Percentiles rank a stretch among this genome's conserved stretches.
phyloP scores from a whole-genome alignment of 2,329 filamentous ascomycete species.

The Microthyrium microscopicum region DNA sequence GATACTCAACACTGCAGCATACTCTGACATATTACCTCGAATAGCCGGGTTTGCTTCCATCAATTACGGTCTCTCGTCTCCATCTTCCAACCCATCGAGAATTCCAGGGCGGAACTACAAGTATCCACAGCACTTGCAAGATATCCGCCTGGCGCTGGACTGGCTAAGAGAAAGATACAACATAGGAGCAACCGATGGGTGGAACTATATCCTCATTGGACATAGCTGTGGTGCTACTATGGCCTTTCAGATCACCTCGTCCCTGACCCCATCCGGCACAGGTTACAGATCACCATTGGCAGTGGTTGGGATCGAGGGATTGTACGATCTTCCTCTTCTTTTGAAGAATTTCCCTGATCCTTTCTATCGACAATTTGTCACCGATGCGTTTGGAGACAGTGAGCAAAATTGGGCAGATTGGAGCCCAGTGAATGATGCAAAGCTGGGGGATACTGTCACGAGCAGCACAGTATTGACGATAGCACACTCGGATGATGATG shows the following conservation, averaged over 20 bases:
- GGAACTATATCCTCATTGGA: slow-evolving; percentile 39
- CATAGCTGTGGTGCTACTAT: slow-evolving; percentile 50
- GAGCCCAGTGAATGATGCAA: slow-evolving; percentile 35
- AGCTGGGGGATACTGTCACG: slow-evolving; percentile 22
- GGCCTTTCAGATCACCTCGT: slow-evolving; percentile 28
- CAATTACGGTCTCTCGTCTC: slow-evolving; percentile 46
- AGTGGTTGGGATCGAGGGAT: slow-evolving; percentile 46
- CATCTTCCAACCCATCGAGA: slow-evolving; percentile 25
- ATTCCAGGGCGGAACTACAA: slow-evolving; percentile 22
- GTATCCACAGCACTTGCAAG: slow-evolving; percentile 45
- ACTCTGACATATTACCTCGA: slow-evolving; percentile 10
- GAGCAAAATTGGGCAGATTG: slow-evolving; percentile 34
- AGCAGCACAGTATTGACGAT: slow-evolving; percentile 25
- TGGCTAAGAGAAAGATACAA: slow-evolving; percentile 32
- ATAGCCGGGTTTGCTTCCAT: slow-evolving; percentile 48
- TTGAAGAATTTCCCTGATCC: slow-evolving; percentile 28
- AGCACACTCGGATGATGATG: slow-evolving; percentile 30
- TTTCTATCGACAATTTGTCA: slow-evolving; percentile 42
- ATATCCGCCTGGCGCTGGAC: slow-evolving; percentile 35
- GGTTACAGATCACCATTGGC: slow-evolving; percentile 24
- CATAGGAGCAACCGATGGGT: slow-evolving; percentile 17
- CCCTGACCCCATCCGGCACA: not conserved
- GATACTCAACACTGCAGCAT: slow-evolving; percentile 19
- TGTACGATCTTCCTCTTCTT: slow-evolving; percentile 47
- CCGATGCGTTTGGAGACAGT: slow-evolving; percentile 42